These are phyloP conservation scores for Penicillium oxalicum DNA, from an alignment of 2,329 filamentous ascomycete genomes.

Conservation along the genomic window DNA sequence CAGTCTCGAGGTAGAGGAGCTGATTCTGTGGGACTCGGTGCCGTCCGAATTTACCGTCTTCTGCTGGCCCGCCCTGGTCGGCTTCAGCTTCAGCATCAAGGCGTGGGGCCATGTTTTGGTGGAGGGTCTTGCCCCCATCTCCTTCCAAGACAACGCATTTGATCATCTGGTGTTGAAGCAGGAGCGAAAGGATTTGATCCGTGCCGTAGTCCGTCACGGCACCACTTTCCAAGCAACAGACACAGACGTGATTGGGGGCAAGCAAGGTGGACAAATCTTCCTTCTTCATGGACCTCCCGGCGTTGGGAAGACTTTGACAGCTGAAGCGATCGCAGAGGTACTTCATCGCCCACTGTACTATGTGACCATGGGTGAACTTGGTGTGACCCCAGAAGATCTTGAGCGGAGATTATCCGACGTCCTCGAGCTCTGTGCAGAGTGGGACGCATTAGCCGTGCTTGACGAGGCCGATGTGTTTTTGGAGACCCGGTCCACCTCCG, in stretches of 20 bases:
- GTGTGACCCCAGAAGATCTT: neutral
- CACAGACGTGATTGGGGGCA: neutral
- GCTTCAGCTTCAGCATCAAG: constrained; percentile 1
- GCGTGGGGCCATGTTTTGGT: constrained; percentile 2
- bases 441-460: neutral
- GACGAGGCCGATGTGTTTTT: constrained; percentile 5
- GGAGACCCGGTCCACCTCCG: neutral
- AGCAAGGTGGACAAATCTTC: constrained; percentile 1
- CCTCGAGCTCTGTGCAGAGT: neutral
- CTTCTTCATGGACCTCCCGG: constrained; percentile 2
- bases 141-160: neutral
- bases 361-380: constrained; percentile 4
- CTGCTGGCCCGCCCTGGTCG: neutral
- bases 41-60: neutral
- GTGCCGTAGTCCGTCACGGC: neutral
- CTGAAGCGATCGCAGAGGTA: constrained; percentile 3
- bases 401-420: neutral
- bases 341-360: constrained; percentile 2
- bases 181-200: neutral
- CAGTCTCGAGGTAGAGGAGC: neutral
- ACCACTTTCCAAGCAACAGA: neutral
- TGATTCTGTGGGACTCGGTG: neutral
- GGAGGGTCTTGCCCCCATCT: neutral
- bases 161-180: neutral
- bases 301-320: constrained; percentile 4